Base-by-base conservation (phyloP, 164 flowering plant species). In the Magnolia sinica region DNA sequence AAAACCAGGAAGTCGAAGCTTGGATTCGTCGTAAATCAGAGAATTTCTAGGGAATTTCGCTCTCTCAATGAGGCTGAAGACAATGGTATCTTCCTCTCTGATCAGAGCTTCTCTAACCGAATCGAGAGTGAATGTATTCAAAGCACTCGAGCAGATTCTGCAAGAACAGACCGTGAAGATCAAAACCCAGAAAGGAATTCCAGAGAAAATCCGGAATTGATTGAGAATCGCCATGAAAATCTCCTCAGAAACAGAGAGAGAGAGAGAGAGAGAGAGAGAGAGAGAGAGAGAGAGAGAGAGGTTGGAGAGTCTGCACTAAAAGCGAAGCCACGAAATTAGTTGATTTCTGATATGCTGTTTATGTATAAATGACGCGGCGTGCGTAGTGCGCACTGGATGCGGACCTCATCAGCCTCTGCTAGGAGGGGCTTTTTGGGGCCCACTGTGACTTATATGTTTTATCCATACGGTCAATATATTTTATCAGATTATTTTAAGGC, bases 31-130 rank as follows among this genome's bases (percentile, higher is more conserved):
- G 72, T 93, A 93, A n/a, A 82, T 68, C 0, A 67, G 77, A 70
- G 90, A 84, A 83, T 93, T 95, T 9, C 78, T 66, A 0, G 95
- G 91, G 68, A 78, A 90, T 58, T 81, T 87, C 0, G 98, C 90
- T 75, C 98, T 83, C 83, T 92, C 93, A 8, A 95, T 90, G 37
- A 95, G 87, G 74, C 84, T 71, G 77, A 87, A 92, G 9, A 93
- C 70, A 55, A 95, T 89, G 18, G 91, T 86, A 70, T 95, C 99
- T 77, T 95, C 99, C 74, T 85, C 92, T 24, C 96, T 79, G 61
- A 89, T 82, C 86, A 93, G 76, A 18, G 87, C 78, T 8, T 89
- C 85, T 71, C 98, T 86, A 13, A 92, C 75, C 2, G 82, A 29
- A 0, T 86, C 95, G 1, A 94, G 87, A 52, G 80, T 85, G 77